Conservation (phyloP, 768 basidiomycete genomes). For the Pleurotus tuber-regium region DNA sequence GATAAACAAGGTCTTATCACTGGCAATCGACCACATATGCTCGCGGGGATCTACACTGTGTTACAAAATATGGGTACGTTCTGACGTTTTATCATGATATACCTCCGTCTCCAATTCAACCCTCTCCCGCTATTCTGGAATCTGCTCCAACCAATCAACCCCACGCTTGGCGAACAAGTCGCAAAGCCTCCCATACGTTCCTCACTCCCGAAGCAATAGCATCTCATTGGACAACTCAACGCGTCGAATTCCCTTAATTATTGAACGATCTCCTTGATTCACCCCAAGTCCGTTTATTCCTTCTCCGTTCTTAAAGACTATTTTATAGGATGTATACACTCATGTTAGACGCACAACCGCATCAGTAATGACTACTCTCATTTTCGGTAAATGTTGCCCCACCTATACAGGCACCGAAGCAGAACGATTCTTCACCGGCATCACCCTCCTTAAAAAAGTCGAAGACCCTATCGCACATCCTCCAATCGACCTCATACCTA, state of each 20-base stretch:
- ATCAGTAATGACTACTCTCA: conserved; percentile 12
- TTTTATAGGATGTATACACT: conserved; percentile 7
- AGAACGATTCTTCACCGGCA: conserved; percentile 1
- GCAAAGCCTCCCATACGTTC: conserved; percentile 17
- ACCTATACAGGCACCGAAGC: conserved; percentile 9
- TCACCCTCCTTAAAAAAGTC: neutral
- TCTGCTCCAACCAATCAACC: neutral
- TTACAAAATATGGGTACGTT: neutral
- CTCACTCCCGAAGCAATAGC: conserved; percentile 18
- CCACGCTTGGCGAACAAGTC: conserved; percentile 8
- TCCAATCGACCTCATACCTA: conserved; percentile 15
- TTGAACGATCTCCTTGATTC: conserved; percentile 25
- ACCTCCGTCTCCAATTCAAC: neutral
- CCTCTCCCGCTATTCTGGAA: neutral
- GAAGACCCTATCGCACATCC: conserved; percentile 12
- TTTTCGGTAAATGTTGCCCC: conserved; percentile 14
- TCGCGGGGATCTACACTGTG: neutral
- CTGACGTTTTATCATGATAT: neutral
- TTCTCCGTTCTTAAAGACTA: neutral
- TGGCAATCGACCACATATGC: conserved; percentile 18
- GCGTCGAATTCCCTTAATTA: conserved; percentile 25
- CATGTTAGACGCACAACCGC: conserved; percentile 11
- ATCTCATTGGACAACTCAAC: conserved; percentile 20
- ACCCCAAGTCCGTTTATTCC: conserved; percentile 23
- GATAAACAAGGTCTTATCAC: conserved; percentile 18